A percentile compares a stretch with the other conserved stretches of the same genome.
These are phyloP conservation scores for Cytospora leucostoma DNA, from an alignment of 2,329 filamentous ascomycete genomes.

Conservation along the genomic window DNA sequence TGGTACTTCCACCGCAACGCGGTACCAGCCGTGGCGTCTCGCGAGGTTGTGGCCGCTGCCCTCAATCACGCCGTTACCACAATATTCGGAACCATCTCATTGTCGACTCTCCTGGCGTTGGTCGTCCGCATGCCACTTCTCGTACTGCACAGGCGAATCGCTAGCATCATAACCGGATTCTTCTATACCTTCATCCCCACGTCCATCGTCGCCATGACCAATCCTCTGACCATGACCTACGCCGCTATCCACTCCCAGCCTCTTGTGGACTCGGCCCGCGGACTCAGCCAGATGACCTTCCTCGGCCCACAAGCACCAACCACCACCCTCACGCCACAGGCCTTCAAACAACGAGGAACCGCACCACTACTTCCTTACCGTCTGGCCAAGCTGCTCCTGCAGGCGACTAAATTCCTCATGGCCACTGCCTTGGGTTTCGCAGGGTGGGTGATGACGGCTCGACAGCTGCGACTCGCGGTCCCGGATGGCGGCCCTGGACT, in stretches of 20 bases:
- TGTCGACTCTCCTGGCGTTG: slow-evolving; percentile 80
- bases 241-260: slow-evolving; percentile 90
- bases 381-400: slow-evolving; percentile 86
- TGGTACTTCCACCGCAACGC: slow-evolving; percentile 98
- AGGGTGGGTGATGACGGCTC: slow-evolving; percentile 93
- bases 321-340: slow-evolving; percentile 65
- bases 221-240: slow-evolving; percentile 89
- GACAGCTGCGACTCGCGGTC: slow-evolving; percentile 66
- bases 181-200: slow-evolving; percentile 76
- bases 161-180: slow-evolving; percentile 64
- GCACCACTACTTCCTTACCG: slow-evolving; percentile 76
- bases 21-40: slow-evolving; percentile 73
- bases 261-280: slow-evolving; percentile 74
- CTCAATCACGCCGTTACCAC: slow-evolving; percentile 79
- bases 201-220: slow-evolving; percentile 81
- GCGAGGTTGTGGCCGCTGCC: slow-evolving; percentile 80
- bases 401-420: slow-evolving; percentile 90
- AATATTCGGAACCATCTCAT: slow-evolving; percentile 88
- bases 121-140: slow-evolving; percentile 83
- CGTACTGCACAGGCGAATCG: slow-evolving; percentile 72
- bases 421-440: slow-evolving; percentile 87
- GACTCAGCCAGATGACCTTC: slow-evolving; percentile 79
- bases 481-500: slow-evolving; percentile 53
- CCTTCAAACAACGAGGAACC: slow-evolving; percentile 44
- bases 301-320: slow-evolving; percentile 72